Conservation (phyloP, 176 grass and related monocot genomes). For the Olyra latifolia region DNA sequence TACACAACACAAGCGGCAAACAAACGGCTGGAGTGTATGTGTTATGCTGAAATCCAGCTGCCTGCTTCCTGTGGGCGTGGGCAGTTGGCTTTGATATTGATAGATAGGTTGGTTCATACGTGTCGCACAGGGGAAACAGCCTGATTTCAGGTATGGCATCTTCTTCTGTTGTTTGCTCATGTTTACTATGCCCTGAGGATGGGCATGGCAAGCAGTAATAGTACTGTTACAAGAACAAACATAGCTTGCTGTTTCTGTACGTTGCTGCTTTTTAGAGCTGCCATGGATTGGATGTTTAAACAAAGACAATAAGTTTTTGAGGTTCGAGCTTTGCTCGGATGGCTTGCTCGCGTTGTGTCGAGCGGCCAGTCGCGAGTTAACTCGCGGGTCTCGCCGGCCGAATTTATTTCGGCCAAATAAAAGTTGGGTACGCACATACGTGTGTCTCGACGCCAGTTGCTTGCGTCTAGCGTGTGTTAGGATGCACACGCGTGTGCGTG, state of each 20-base stretch:
- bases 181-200: constrained; percentile 3
- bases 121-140: constrained; percentile 14
- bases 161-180: neutral
- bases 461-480: no score
- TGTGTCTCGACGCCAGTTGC: no score
- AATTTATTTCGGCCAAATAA: no score
- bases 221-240: neutral
- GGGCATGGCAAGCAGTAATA: neutral
- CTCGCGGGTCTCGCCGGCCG: no score
- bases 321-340: no score
- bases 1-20: constrained; percentile 16
- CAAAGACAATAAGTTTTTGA: neutral
- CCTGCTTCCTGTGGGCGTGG: constrained; percentile 25
- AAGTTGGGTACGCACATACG: no score
- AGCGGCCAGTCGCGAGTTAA: no score
- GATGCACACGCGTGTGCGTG: no score
- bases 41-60: constrained; percentile 25
- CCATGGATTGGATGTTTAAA: neutral
- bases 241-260: neutral
- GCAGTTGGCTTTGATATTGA: constrained; percentile 28
- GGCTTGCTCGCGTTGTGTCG: no score
- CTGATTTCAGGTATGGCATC: constrained; percentile 15
- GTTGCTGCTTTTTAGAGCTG: neutral
- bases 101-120: constrained; percentile 34
- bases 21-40: constrained; percentile 12